phyloP scores from a whole-genome alignment of 179 eudicot species.

The Corrigiola litoralis region DNA sequence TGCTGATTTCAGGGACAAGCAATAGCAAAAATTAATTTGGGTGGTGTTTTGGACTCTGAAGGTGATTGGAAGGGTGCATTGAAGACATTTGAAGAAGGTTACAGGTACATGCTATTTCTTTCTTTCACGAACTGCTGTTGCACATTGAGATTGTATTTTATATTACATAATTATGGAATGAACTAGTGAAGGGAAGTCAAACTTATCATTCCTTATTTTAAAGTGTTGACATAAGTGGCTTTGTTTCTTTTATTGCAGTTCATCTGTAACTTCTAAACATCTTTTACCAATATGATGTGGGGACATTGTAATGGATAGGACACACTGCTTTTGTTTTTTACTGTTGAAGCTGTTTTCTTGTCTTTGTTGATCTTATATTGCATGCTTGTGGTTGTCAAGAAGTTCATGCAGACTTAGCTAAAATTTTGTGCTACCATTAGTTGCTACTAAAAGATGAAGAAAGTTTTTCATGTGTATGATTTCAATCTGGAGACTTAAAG shows the following conservation, averaged over 20 bases:
- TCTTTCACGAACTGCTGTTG: conserved; percentile 6
- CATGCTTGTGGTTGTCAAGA: background rate
- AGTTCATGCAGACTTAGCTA: background rate
- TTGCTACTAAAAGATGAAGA: background rate
- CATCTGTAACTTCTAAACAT: background rate
- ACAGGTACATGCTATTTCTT: conserved; percentile 37
- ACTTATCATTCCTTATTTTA: background rate
- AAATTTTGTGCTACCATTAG: too few species aligned
- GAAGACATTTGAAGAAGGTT: conserved; percentile 64
- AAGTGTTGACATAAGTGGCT: background rate
- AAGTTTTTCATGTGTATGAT: background rate
- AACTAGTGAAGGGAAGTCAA: background rate
- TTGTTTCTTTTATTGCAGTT: background rate
- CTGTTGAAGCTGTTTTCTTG: background rate
- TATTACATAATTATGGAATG: too few species aligned
- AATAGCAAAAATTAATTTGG: conserved; percentile 74
- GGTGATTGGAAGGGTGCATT: conserved; percentile 73
- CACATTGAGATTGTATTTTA: background rate
- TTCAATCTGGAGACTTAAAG: background rate
- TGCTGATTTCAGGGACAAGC: conserved; percentile 84
- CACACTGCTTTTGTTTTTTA: background rate
- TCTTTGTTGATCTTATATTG: background rate
- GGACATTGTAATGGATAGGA: too few species aligned
- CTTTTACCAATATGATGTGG: background rate
- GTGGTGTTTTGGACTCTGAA: conserved; percentile 62